Evolutionary conservation across 2,329 filamentous ascomycete species (phyloP).

Genomic region (Chrysoporthe puriensis): DNA sequence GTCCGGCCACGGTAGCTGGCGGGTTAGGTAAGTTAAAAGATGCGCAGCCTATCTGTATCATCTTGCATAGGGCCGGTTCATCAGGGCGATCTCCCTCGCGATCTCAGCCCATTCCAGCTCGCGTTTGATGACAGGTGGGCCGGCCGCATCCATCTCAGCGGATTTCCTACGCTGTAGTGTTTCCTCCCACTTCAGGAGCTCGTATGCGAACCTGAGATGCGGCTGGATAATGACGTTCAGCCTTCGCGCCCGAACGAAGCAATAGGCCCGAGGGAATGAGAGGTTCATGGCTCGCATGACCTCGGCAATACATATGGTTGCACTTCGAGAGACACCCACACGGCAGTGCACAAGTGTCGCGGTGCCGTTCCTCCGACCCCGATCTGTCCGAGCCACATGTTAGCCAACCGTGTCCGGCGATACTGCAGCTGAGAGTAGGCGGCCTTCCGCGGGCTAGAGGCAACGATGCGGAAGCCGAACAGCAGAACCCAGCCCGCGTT

Average conservation of each 20-base stretch:
- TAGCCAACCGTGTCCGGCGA: constrained; percentile 7
- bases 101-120: constrained; percentile 93
- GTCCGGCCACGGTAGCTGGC: neutral
- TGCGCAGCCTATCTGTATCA: constrained; percentile 38
- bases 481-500: neutral
- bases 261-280: constrained; percentile 91
- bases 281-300: constrained; percentile 83
- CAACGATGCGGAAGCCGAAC: neutral
- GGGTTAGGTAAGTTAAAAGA: neutral
- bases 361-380: constrained; percentile 73
- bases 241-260: constrained; percentile 88
- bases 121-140: constrained; percentile 55
- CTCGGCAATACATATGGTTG: constrained; percentile 98
- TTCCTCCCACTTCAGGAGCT: constrained; percentile 96
- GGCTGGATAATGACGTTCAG: constrained; percentile 99
- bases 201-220: constrained; percentile 91
- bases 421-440: neutral
- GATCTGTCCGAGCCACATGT: constrained; percentile 56
- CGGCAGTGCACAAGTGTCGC: constrained; percentile 95
- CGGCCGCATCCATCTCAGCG: constrained; percentile 44
- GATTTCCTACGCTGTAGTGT: constrained; percentile 59
- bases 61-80: constrained; percentile 92
- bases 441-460: neutral
- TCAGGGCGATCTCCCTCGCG: constrained; percentile 85
- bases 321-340: constrained; percentile 92